Evolutionary conservation across 2,329 filamentous ascomycete species (phyloP), one percentile per base, ranked within the genome.

Genomic region (Neofusicoccum sp.): DNA sequence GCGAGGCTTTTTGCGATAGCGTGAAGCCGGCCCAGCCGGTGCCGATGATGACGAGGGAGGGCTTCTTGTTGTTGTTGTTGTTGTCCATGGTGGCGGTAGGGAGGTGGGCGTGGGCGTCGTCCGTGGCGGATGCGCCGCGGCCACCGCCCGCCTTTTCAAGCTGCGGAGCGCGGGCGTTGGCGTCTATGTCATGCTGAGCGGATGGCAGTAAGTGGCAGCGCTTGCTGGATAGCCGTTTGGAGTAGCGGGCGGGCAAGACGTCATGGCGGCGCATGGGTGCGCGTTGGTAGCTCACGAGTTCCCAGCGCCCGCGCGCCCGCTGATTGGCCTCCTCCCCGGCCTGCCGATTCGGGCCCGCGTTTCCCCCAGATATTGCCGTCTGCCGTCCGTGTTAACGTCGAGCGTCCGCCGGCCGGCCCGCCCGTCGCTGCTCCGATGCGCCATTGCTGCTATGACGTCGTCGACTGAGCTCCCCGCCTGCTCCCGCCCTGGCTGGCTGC

Each of bases 11-110:
- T 63, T 77, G 75, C 2, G 72, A 68, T 4, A 78, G 65, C 7
- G 72, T 74, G 61, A 72, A 77, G 34, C 76, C 76, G 43, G 72
- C 72, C 76, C 76, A 78, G 43, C 76, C 76, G 24, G 74, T 72
- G 7, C 76, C 76, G n/a, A 79, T 69, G 47, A 78, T 67, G 3
- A 70, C 70, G 24, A 69, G 56, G 34, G 51, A 30, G 26, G 53
- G 43, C 30, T 60, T 62, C 20, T 47, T 6, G 20, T 43, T 43
- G 40, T 14, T 6, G 41, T 3, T 30, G 43, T 28, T 26, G 26
- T 57, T 24, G 26, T 28, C 16, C 30, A 20, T 14, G 47, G 16
- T 16, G 31, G 12, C 7, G 33, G 24, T n/a, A n/a, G 5, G 20
- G 14, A 36, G 33, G 41, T 12, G 33, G 7, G 1, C 16, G 24